Percentiles rank a stretch among this genome's conserved stretches.
phyloP scores from a whole-genome alignment of 2,329 filamentous ascomycete species.

The Volutella citrinella region DNA sequence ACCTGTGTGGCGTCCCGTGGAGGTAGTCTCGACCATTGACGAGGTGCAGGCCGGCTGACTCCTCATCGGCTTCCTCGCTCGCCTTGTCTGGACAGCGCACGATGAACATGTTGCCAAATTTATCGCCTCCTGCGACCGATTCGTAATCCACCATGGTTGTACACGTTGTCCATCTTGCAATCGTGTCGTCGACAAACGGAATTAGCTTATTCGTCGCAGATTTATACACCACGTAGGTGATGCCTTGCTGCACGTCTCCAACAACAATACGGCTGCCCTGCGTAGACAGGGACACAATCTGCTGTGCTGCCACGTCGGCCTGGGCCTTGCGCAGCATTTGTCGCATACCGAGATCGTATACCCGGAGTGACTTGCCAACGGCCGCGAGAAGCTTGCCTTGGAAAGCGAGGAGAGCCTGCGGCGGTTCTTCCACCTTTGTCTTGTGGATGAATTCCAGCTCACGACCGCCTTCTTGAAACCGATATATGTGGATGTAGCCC shows the following conservation, averaged over 20 bases:
- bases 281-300: constrained; percentile 86
- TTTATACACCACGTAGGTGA: constrained; percentile 93
- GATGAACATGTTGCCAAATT: constrained; percentile 96
- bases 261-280: constrained; percentile 90
- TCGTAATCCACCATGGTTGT: constrained; percentile 97
- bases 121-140: constrained; percentile 90
- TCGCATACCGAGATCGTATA: constrained; percentile 92
- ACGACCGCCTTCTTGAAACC: constrained; percentile 81
- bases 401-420: constrained; percentile 86
- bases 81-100: constrained; percentile 82
- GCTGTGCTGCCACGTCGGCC: constrained; percentile 70
- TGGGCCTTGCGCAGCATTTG: constrained; percentile 91
- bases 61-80: constrained; percentile 87
- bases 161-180: constrained; percentile 87
- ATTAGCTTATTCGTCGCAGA: constrained; percentile 87
- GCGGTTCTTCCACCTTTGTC: constrained; percentile 85
- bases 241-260: constrained; percentile 87
- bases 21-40: constrained; percentile 87
- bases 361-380: constrained; percentile 74
- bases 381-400: constrained; percentile 88
- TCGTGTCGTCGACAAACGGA: constrained; percentile 86
- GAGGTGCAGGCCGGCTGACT: constrained; percentile 86
- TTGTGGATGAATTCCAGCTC: constrained; percentile 95
- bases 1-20: constrained; percentile 79
- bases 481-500: constrained; percentile 90